phyloP scores from a whole-genome alignment of 2,329 filamentous ascomycete genomes.

The Bipolaris bicolor region DNA sequence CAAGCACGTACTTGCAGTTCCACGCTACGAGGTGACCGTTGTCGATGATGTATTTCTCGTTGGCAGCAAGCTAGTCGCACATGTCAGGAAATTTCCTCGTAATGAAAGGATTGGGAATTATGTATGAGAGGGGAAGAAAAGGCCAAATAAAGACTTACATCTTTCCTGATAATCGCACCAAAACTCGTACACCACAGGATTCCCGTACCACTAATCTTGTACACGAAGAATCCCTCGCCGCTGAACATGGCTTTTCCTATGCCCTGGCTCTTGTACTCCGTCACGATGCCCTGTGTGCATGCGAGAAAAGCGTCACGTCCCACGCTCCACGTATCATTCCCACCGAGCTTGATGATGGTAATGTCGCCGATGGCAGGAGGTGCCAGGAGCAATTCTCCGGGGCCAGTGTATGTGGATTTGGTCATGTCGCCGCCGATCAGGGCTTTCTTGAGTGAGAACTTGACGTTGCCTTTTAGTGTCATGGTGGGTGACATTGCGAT shows the following conservation, averaged over 20 bases:
- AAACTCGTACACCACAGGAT: slow-evolving; percentile 91
- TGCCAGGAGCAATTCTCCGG: slow-evolving; percentile 85
- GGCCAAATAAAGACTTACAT: slow-evolving; percentile 67
- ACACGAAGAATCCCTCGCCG: slow-evolving; percentile 89
- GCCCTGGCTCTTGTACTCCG: slow-evolving; percentile 85
- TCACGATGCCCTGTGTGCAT: slow-evolving; percentile 83
- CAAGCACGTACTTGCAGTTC: slow-evolving; percentile 93
- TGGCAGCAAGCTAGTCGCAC: slow-evolving; percentile 8
- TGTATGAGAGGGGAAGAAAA: too few species aligned
- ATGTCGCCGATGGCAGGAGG: slow-evolving; percentile 84
- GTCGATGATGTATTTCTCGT: slow-evolving; percentile 89
- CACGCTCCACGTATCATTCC: slow-evolving; percentile 79
- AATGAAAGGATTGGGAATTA: too few species aligned
- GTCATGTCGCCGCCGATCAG: slow-evolving; percentile 80
- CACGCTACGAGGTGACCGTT: slow-evolving; percentile 94
- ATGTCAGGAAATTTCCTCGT: too few species aligned
- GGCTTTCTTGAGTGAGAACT: slow-evolving; percentile 92
- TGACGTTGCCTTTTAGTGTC: slow-evolving; percentile 79
- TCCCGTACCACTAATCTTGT: slow-evolving; percentile 81
- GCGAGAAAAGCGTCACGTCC: slow-evolving; percentile 88
- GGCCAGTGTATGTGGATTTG: slow-evolving; percentile 82
- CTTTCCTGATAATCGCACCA: slow-evolving; percentile 92
- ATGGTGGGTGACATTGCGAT: slow-evolving; percentile 93
- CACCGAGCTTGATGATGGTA: slow-evolving; percentile 75
- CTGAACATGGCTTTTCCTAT: slow-evolving; percentile 91